phyloP scores from a whole-genome alignment of 768 basidiomycete species.

The Auriculariales sp. region DNA sequence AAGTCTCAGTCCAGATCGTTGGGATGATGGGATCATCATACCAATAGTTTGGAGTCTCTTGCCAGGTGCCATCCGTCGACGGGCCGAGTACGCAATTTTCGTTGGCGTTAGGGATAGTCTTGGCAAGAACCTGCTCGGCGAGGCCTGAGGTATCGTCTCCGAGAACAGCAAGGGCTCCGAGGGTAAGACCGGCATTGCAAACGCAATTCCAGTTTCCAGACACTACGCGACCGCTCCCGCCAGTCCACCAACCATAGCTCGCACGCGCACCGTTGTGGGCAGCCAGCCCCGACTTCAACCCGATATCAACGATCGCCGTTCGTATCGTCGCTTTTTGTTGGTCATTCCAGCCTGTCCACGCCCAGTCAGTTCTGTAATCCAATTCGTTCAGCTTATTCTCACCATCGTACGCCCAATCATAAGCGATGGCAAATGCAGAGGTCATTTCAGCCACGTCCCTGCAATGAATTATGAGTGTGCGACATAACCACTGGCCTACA shows the following conservation, averaged over 20 bases:
- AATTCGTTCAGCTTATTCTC: no score
- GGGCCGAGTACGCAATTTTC: slow-evolving; percentile 20
- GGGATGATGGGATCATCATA: background rate
- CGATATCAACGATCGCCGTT: background rate
- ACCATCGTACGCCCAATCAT: slow-evolving; percentile 36
- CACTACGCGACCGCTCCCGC: slow-evolving; percentile 16
- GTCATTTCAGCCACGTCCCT: slow-evolving; percentile 85
- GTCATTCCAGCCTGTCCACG: no score
- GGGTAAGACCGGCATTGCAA: slow-evolving; percentile 25
- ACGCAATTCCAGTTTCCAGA: slow-evolving; percentile 34
- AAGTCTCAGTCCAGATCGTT: background rate
- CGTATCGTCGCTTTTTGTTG: background rate
- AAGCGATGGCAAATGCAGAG: slow-evolving; percentile 80
- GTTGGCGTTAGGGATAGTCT: slow-evolving; percentile 20
- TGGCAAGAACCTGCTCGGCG: slow-evolving; percentile 17
- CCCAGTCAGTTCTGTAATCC: no score
- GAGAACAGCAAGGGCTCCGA: slow-evolving; percentile 28
- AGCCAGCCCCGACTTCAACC: slow-evolving; percentile 40
- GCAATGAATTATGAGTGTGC: no score
- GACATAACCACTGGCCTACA: no score
- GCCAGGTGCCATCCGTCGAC: slow-evolving; percentile 24
- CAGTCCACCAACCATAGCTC: slow-evolving; percentile 60
- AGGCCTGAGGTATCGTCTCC: slow-evolving; percentile 17
- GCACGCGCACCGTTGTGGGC: slow-evolving; percentile 15
- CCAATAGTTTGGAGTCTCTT: slow-evolving; percentile 26